Percentiles rank a stretch among this genome's conserved stretches.
phyloP scores from a whole-genome alignment of 257 asterid genomes.

The Plantago major region DNA sequence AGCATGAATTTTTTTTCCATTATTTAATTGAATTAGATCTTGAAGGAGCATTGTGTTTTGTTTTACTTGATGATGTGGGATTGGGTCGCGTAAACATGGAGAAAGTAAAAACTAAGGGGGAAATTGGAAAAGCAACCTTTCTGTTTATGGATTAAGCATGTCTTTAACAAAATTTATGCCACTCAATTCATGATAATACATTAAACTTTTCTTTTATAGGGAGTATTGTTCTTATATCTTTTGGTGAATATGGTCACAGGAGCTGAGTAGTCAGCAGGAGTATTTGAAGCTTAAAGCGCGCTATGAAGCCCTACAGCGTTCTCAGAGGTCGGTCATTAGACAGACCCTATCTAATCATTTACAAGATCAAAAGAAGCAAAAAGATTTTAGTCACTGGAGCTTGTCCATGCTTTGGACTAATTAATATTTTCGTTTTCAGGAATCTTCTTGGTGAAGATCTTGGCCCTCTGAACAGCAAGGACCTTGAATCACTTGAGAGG shows the following conservation, averaged over 20 bases:
- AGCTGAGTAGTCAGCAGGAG: constrained; percentile 97
- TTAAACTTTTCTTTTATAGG: no score
- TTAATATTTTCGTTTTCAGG: constrained; percentile 29
- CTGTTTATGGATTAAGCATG: no score
- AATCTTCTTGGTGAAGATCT: constrained; percentile 97
- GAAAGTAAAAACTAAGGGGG: no score
- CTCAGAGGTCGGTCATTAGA: constrained; percentile 63
- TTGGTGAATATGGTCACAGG: constrained; percentile 32
- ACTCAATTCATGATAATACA: no score
- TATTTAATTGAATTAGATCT: no score
- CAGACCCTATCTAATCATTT: not conserved
- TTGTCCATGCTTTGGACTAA: not conserved
- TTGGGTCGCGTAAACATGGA: no score
- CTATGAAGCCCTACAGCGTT: constrained; percentile 87
- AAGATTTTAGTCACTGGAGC: not conserved
- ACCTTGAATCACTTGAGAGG: constrained; percentile 90
- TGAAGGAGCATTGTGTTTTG: no score
- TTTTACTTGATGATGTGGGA: no score
- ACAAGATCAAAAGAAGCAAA: not conserved
- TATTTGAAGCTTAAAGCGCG: constrained; percentile 94
- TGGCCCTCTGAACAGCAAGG: constrained; percentile 92
- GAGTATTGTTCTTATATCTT: not conserved
- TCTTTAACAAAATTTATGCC: no score
- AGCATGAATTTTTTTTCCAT: no score
- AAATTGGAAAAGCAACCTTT: no score